phyloP scores from a whole-genome alignment of 441 rosid species.

The Syzygium malaccense region DNA sequence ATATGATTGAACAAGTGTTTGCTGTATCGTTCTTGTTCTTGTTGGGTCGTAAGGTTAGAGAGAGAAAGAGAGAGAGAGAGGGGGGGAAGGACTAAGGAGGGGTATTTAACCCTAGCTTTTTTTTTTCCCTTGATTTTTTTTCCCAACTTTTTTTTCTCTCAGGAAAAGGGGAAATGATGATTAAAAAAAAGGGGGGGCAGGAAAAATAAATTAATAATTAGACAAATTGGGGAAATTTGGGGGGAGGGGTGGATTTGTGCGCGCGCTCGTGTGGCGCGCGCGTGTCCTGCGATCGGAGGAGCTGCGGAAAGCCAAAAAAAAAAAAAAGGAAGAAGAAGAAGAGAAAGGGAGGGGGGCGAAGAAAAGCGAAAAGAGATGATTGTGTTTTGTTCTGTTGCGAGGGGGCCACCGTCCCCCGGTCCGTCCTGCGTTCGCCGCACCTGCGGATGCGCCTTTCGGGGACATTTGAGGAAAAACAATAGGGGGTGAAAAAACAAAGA shows the following conservation, averaged over 20 bases:
- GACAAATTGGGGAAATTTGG: not conserved
- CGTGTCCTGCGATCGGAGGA: not conserved
- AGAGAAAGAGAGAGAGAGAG: not conserved
- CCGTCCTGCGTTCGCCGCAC: not conserved
- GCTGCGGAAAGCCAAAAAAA: not conserved
- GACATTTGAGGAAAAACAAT: not conserved
- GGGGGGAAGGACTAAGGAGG: not conserved
- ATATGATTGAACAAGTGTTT: not conserved
- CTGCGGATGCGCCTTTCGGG: not conserved
- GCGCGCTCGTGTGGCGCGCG: not conserved
- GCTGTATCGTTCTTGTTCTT: not conserved
- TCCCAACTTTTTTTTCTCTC: not conserved
- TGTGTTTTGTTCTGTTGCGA: not conserved
- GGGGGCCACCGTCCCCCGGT: not conserved
- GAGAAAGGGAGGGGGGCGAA: not conserved
- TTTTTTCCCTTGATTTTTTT: not conserved
- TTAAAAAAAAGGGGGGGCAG: not conserved
- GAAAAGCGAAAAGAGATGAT: too few relatives aligned
- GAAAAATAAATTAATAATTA: not conserved
- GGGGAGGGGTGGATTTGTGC: not conserved
- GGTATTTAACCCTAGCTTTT: not conserved
- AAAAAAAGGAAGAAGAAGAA: fast-evolving
- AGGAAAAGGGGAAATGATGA: not conserved
- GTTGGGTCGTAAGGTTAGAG: not conserved
- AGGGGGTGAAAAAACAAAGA: not conserved